These are phyloP conservation scores for Blastocystis sp. DNA, from an alignment of 352 stramenopile genomes.

Conservation along the genomic window DNA sequence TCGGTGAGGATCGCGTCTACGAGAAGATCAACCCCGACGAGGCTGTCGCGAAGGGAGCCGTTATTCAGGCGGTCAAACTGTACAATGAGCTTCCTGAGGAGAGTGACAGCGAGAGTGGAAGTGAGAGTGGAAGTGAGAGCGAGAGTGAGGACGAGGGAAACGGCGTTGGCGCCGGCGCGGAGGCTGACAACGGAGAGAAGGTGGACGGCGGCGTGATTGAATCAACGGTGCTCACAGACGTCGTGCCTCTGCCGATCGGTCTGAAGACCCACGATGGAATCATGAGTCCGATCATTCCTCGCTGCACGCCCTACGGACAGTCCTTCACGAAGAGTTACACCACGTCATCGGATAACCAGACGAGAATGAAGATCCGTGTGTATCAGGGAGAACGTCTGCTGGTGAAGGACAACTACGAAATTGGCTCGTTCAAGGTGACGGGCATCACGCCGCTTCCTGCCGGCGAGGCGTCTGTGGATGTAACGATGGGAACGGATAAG, in stretches of 20 bases:
- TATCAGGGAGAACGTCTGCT: conserved; percentile 82
- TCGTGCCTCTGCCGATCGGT: conserved; percentile 79
- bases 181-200: not conserved
- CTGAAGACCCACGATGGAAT: conserved; percentile 78
- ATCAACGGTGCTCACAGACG: conserved; percentile 77
- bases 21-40: conserved; percentile 77
- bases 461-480: conserved; percentile 79
- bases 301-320: conserved; percentile 65
- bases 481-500: conserved; percentile 78
- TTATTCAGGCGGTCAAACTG: conserved; percentile 42
- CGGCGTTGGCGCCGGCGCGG: not conserved
- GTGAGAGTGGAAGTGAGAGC: not conserved
- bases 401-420: conserved; percentile 81
- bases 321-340: conserved; percentile 76
- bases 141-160: not conserved
- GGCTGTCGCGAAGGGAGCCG: conserved; percentile 75
- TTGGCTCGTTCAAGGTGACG: conserved; percentile 76
- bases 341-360: conserved; percentile 79
- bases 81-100: conserved; percentile 63
- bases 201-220: not conserved
- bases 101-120: not conserved
- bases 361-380: conserved; percentile 77
- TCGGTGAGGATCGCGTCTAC: conserved; percentile 66
- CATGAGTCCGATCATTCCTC: conserved; percentile 78
- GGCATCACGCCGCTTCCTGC: conserved; percentile 76